Conservation (phyloP, 805 yeast genomes). For the Pichia eremophila region DNA sequence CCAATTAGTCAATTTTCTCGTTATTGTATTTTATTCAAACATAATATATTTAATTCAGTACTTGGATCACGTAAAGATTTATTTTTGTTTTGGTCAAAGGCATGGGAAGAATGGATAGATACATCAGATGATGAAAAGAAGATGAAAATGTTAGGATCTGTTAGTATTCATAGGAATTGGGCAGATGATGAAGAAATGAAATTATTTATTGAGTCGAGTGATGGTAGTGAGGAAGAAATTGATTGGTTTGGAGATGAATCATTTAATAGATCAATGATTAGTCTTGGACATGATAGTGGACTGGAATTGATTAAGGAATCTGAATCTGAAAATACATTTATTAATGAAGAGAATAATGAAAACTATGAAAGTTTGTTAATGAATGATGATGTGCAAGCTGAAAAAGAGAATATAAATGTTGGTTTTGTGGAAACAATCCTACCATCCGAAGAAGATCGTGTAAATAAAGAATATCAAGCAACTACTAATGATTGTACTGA, state of each 20-base stretch:
- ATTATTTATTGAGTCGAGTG: conserved; percentile 13
- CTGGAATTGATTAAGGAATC: conserved; percentile 9
- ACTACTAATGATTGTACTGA: too few species aligned
- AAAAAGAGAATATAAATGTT: too few species aligned
- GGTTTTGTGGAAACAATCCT: too few species aligned
- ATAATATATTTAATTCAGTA: conserved; percentile 11
- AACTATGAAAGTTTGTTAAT: background rate
- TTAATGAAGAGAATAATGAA: background rate
- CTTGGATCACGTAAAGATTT: conserved; percentile 17
- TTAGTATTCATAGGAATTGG: conserved; percentile 14
- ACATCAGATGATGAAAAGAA: conserved; percentile 13
- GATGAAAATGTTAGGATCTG: conserved; percentile 8
- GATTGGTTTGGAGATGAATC: conserved; percentile 5
- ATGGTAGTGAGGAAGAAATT: conserved; percentile 8
- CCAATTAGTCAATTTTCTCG: conserved; percentile 23
- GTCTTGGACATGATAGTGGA: conserved; percentile 1
- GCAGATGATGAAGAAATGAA: conserved; percentile 19
- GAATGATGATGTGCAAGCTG: too few species aligned
- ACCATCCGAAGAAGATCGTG: too few species aligned
- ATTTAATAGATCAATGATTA: background rate
- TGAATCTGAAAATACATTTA: conserved; percentile 4
- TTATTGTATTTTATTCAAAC: conserved; percentile 17
- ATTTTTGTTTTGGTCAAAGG: conserved; percentile 20
- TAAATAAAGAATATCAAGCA: too few species aligned
- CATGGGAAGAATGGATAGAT: conserved; percentile 16